Evolutionary conservation across 331 rosid genomes (phyloP).

Genomic region (Phaseolus coccineus): DNA sequence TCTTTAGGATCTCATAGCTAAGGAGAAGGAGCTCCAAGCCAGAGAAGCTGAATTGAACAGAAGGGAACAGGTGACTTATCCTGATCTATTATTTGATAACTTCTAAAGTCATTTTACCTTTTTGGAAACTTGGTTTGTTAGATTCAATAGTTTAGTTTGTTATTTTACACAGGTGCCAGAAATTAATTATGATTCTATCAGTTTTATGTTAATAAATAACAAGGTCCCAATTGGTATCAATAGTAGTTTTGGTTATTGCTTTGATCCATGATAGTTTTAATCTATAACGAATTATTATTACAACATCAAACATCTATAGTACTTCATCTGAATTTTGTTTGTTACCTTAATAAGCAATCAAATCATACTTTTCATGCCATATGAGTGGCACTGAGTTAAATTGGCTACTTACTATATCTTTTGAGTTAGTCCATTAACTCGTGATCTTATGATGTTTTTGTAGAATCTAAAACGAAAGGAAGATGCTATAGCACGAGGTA

Average conservation of each 20-base stretch:
- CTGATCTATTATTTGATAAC: constrained; percentile 19
- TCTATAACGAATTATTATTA: constrained; percentile 8
- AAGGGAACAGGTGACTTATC: constrained; percentile 82
- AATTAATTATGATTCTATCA: not conserved
- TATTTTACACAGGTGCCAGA: not conserved
- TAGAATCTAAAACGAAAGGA: constrained; percentile 88
- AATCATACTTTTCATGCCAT: constrained; percentile 18
- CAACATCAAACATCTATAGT: not conserved
- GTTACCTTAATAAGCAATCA: constrained; percentile 10
- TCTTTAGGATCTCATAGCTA: constrained; percentile 67
- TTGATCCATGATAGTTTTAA: constrained; percentile 18
- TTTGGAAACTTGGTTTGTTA: constrained; percentile 2
- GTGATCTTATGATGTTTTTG: constrained; percentile 43
- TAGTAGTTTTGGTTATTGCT: constrained; percentile 3
- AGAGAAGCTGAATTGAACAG: constrained; percentile 88
- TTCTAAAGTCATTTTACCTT: not conserved
- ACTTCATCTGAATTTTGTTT: constrained; percentile 14
- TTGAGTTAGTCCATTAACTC: constrained; percentile 30
- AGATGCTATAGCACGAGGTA: constrained; percentile 80
- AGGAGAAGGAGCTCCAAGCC: constrained; percentile 85
- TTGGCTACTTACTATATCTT: constrained; percentile 17
- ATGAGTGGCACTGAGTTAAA: constrained; percentile 24
- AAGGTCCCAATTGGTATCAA: constrained; percentile 17
- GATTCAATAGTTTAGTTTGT: constrained; percentile 5
- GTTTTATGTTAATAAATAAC: constrained; percentile 7